Evolutionary conservation across 352 stramenopile genomes (phyloP), one percentile per base, ranked within the genome.

Genomic region (Globisporangium solare): DNA sequence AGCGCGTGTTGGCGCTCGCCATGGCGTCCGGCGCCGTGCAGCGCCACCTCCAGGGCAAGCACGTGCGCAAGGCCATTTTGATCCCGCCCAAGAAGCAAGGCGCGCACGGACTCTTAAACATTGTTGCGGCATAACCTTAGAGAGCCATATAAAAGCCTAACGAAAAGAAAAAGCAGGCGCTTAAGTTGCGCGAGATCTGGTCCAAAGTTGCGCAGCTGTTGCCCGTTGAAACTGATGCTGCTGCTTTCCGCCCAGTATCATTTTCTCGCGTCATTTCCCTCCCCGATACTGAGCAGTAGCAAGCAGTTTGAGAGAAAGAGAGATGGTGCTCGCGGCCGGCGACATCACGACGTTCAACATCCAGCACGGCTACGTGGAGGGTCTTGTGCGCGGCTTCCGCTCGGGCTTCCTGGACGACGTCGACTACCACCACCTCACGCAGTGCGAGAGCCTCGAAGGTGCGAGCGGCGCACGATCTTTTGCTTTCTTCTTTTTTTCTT

Each of bases 261-360:
- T 43, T 35, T 18, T 43, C 39, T n/a, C 39, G n/a, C n/a, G n/a
- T n/a, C 39, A 43, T 43, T 43, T 43, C 18, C 17, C 12, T 43
- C 39, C 39, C 39, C 12, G 39, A 31, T 32, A 18, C 14, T 40
- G 21, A 51, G 51, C 17, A 54, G 40, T 15, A 47, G 10, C 32
- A 43, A 48, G 46, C n/a, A n/a, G n/a, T n/a, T n/a, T n/a, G n/a
- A n/a, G n/a, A n/a, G n/a, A n/a, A n/a, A 37, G 14, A 39, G 31
- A 52, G 18, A 87, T 86, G 76, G 75, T 86, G 49, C 57, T 75
- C 37, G 49, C 74, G n/a, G 79, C 93, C 45, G 95, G 96, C 32
- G 85, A 92, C 59, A 92, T 99, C 67, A 72, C 82, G 57, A 96
- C 84, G 39, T 99, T 98, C 76, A 99, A 99, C 77, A 97, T 99